Evolutionary conservation across 192 early-diverging fungal species (phyloP).

Genomic region (Coemansia sp.): DNA sequence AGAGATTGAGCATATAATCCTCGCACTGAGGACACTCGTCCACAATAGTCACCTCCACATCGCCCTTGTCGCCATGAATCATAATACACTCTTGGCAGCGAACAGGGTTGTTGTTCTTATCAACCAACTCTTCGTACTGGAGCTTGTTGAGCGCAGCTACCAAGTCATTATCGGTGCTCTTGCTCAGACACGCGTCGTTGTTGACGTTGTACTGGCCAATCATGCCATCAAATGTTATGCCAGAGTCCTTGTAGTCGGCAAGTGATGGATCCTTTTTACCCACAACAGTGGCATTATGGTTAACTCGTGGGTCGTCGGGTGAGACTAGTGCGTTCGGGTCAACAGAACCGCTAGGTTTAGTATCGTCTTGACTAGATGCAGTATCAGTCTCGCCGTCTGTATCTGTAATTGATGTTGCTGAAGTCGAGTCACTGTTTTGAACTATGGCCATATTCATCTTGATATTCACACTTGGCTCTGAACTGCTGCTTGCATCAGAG

Average conservation of each 20-base stretch:
- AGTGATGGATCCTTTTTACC: not conserved
- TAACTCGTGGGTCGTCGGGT: not conserved
- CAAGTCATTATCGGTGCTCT: conserved; percentile 18
- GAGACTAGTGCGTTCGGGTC: not conserved
- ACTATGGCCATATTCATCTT: not conserved
- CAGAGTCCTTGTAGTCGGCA: not conserved
- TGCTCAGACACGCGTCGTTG: conserved; percentile 29
- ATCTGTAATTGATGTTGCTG: not conserved
- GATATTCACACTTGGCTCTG: not conserved
- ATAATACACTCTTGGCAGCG: conserved; percentile 22
- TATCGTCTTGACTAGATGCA: not conserved
- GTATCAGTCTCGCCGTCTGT: not conserved
- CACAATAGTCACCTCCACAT: conserved; percentile 54
- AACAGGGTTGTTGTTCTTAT: not conserved
- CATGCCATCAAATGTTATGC: conserved; percentile 17
- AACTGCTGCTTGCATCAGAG: not conserved
- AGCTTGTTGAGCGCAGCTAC: conserved; percentile 48
- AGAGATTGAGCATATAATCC: conserved; percentile 49
- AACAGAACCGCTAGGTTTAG: not conserved
- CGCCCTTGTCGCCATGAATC: conserved; percentile 52
- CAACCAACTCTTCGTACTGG: conserved; percentile 49
- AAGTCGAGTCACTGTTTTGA: not conserved
- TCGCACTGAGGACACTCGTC: conserved; percentile 57
- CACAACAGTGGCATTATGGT: not conserved
- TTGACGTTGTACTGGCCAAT: conserved; percentile 26